Conservation (phyloP, 768 basidiomycete genomes). For the Lactarius hengduanensis region DNA sequence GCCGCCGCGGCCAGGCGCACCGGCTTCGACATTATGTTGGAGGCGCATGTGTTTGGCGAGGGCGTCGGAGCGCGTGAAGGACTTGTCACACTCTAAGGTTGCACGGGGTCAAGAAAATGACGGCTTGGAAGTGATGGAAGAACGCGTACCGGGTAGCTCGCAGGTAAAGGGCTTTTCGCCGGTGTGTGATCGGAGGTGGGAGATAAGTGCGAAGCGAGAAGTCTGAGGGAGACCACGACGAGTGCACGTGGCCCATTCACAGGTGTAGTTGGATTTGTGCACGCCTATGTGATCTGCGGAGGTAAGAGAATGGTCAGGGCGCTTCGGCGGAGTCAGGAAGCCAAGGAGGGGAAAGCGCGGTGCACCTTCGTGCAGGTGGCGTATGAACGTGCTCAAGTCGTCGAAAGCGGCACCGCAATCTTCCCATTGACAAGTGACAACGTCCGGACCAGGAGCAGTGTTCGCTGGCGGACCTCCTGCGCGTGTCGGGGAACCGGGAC, state of each 20-base stretch:
- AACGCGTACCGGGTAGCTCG: slow-evolving; percentile 64
- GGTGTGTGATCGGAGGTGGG: slow-evolving; percentile 89
- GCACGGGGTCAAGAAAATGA: slow-evolving; percentile 3
- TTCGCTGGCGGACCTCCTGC: slow-evolving; percentile 29
- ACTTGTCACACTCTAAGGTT: slow-evolving; percentile 79
- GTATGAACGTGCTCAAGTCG: slow-evolving; percentile 70
- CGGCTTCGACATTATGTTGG: slow-evolving; percentile 77
- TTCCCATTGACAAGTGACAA: slow-evolving; percentile 80
- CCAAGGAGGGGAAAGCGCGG: slow-evolving; percentile 15
- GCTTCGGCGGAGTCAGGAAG: slow-evolving; percentile 15
- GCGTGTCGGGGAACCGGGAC: slow-evolving; percentile 41
- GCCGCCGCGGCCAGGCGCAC: slow-evolving; percentile 70
- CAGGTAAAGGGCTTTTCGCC: slow-evolving; percentile 94
- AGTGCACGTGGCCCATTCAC: slow-evolving; percentile 84
- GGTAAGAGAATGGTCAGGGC: slow-evolving; percentile 25
- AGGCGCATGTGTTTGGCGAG: slow-evolving; percentile 90
- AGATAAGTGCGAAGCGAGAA: slow-evolving; percentile 85
- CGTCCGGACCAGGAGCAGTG: slow-evolving; percentile 41
- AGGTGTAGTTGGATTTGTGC: slow-evolving; percentile 82
- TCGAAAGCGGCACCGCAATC: slow-evolving; percentile 74
- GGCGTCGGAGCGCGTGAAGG: slow-evolving; percentile 93
- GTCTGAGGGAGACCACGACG: slow-evolving; percentile 82
- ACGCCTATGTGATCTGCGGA: slow-evolving; percentile 73
- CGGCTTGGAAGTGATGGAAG: slow-evolving; percentile 1
- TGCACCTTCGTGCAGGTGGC: slow-evolving; percentile 81